A percentile compares a stretch with the other conserved stretches of the same genome.
Conservation (phyloP, 179 eudicot genomes). For the Drosera spatulata region DNA sequence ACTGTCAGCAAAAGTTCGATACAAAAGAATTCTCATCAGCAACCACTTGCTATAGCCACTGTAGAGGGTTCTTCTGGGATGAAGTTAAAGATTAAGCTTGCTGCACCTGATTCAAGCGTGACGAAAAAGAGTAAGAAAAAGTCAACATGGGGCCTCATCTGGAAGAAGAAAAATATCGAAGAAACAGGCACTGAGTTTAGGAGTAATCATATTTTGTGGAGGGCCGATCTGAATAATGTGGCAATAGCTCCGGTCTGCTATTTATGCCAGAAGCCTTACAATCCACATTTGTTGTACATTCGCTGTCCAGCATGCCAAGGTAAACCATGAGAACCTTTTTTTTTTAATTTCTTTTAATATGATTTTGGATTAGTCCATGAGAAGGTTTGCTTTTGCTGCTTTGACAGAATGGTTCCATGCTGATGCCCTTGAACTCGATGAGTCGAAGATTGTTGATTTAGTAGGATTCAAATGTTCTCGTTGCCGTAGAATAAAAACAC, state of each 20-base stretch:
- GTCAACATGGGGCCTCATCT: constrained; percentile 53
- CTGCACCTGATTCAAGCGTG: constrained; percentile 18
- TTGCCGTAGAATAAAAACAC: constrained; percentile 74
- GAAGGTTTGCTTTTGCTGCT: constrained; percentile 3
- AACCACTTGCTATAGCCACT: constrained; percentile 16
- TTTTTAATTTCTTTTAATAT: neutral
- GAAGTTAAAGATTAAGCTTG: constrained; percentile 18
- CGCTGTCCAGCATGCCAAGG: constrained; percentile 57
- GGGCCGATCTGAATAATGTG: constrained; percentile 27
- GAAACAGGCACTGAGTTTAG: constrained; percentile 56
- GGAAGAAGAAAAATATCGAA: constrained; percentile 43
- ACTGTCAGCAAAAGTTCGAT: constrained; percentile 18
- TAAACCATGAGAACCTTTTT: constrained; percentile 20
- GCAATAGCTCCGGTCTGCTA: constrained; percentile 29
- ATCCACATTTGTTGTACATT: constrained; percentile 58
- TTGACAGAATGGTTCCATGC: constrained; percentile 92
- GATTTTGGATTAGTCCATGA: too few species aligned
- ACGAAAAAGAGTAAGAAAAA: constrained; percentile 25
- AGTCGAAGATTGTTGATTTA: constrained; percentile 40
- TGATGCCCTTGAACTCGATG: constrained; percentile 73
- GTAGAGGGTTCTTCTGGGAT: constrained; percentile 7
- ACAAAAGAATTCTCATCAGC: constrained; percentile 2
- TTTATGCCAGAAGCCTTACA: constrained; percentile 54
- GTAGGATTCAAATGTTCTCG: constrained; percentile 75
- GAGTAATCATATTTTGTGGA: constrained; percentile 39